Evolutionary conservation across 192 early-diverging fungal genomes (phyloP), one percentile per base, ranked within the genome.

Genomic region (Mortierella antarctica): DNA sequence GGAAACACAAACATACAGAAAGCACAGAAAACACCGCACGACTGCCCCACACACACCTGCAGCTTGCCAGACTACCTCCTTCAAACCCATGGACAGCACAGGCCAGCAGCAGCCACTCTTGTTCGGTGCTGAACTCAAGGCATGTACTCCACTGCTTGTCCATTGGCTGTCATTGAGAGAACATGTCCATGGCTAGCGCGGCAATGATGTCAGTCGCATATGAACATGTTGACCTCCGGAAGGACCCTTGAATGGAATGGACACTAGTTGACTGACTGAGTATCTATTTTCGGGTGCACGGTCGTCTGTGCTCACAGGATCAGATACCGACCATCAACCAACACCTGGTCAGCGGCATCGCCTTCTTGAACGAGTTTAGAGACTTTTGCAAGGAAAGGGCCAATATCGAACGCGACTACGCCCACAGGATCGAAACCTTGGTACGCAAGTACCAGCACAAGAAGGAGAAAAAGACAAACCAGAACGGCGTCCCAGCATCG

Each of bases 371-470:
- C 53, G 92, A 95, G 50, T 89, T 95, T 56, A 86, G 90, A 20
- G 91, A 90, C 54, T 94, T 93, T 78, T 72, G 91, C 41, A 88
- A 87, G 59, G 93, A 95, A 20, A 84, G 88, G 11, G 87, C 89
- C 21, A 88, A 88, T 21, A 83, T 94, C 23, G 93, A 95, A 62
- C 83, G 86, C 40, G 93, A 95, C 45, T 94, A 88, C 73, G 87
- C 90, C 8, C 84, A 87, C 62, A 88, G 89, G 70, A 83, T 94
- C 40, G 93, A 94, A 49, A 60, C 72, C 0, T 70, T 95, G 11
- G 85, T 87, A 0, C 84, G 86, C 58, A 92, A 92, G 61, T 88
- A 93, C 71, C 72, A 83, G 13, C 46, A 56, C 10, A 86, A 76
- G n/a, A 83, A 73, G 21, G 84, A 87, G 20, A 85, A 88, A 53